Conservation (phyloP, 164 flowering plant genomes). For the Hamamelis virginiana region DNA sequence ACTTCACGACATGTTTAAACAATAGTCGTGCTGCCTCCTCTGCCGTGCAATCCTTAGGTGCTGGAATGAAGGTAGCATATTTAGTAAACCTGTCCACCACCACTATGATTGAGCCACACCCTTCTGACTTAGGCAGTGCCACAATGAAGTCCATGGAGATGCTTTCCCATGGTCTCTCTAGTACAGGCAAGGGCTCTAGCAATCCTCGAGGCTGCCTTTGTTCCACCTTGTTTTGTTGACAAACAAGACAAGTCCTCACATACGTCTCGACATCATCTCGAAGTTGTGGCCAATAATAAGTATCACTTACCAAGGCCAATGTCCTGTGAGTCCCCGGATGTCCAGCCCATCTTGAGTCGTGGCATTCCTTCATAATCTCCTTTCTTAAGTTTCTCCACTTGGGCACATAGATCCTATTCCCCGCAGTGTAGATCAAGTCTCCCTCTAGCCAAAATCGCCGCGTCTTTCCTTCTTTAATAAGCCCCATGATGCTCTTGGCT, state of each 20-base stretch:
- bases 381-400: neutral
- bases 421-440: neutral
- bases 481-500: neutral
- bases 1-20: neutral
- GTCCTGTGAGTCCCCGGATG: conserved; percentile 5
- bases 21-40: conserved; percentile 1
- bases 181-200: no score
- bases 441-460: neutral
- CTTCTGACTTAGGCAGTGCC: neutral
- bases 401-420: neutral
- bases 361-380: neutral
- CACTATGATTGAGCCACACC: neutral
- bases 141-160: neutral
- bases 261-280: conserved; percentile 4
- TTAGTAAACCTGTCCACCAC: neutral
- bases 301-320: neutral
- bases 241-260: conserved; percentile 17
- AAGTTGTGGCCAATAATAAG: conserved; percentile 9
- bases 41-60: neutral
- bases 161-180: no score
- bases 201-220: neutral
- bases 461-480: neutral
- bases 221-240: conserved; percentile 10
- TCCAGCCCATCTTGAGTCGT: conserved; percentile 7
- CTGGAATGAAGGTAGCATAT: neutral